Conservation (phyloP, 768 basidiomycete species). For the Boletus sensibilis region DNA sequence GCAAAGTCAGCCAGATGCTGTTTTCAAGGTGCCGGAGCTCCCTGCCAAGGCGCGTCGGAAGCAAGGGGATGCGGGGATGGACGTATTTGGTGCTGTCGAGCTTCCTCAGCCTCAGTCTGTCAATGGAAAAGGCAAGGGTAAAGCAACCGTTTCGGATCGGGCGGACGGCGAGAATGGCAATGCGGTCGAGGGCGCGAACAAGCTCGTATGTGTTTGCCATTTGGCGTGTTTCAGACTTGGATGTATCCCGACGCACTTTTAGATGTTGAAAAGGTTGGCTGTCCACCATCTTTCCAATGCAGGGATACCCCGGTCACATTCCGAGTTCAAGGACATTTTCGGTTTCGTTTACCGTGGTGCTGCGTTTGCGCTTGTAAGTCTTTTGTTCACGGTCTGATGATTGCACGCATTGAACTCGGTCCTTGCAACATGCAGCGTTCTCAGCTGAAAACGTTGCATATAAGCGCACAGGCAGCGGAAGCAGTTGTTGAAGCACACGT, state of each 20-base stretch:
- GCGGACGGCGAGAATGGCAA: conserved; percentile 19
- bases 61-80: conserved; percentile 24
- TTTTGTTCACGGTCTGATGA: not conserved
- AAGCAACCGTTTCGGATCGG: conserved; percentile 30
- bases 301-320: conserved; percentile 37
- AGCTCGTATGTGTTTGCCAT: conserved; percentile 45
- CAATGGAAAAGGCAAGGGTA: conserved; percentile 41
- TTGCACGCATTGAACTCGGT: not conserved
- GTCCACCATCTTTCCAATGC: conserved; percentile 32
- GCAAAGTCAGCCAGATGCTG: not conserved
- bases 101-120: conserved; percentile 7
- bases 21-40: conserved; percentile 50
- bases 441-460: conserved; percentile 27
- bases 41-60: conserved; percentile 33
- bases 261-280: conserved; percentile 42
- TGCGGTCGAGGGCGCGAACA: conserved; percentile 57
- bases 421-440: conserved; percentile 20
- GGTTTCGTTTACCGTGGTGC: conserved; percentile 41
- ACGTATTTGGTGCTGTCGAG: conserved; percentile 30
- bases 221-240: not conserved
- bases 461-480: conserved; percentile 30
- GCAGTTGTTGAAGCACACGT: conserved; percentile 37
- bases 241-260: not conserved
- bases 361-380: conserved; percentile 40
- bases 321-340: conserved; percentile 42